Evolutionary conservation across 345 rosid species (phyloP), one percentile per base, ranked within the genome.

Genomic region (Lepidium didymum): DNA sequence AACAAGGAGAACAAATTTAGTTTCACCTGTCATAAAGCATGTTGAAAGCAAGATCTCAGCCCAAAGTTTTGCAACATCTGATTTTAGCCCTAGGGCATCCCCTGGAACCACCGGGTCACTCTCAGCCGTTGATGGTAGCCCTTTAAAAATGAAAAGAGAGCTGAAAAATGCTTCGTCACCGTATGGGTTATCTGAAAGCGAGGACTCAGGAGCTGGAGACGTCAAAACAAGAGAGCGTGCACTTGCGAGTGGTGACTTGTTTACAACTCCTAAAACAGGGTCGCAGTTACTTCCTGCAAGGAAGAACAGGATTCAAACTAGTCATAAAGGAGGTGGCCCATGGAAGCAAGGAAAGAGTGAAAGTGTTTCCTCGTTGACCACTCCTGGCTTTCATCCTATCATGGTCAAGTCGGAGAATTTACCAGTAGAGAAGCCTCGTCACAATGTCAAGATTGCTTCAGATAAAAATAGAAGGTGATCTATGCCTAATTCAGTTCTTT

Each of bases 141-240:
- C 73, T 76, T 67, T 81, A 42, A 91, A 85, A 70, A 12, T 83
- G 56, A 85, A 84, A 66, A 78, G 83, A 80, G 90, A 91, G 73
- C 67, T 74, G 59, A 86, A 82, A 42, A 86, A 81, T 77, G 75
- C 75, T 70, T 70, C 86, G 23, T 92, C 97, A 31, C 87, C 91
- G 9, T 80, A 82, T 70, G 91, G 78, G 74, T 79, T 84, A 52
- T 83, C 89, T 76, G 93, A 89, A 74, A 85, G 93, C 74, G 97
- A 94, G 75, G 97, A 91, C 71, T 86, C 96, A 7, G 92, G 87
- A 59, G 92, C 91, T 70, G 90, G 89, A 49, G 95, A 86, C 57
- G 84, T 64, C 69, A 84, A 79, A 75, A 57, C 73, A 64, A 86
- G 83, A 77, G 92, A 80, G 60, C 87, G 82, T 77, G 81, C 81